phyloP scores from a whole-genome alignment of 2,329 filamentous ascomycete species.

The Cucurbitaria berberidis region DNA sequence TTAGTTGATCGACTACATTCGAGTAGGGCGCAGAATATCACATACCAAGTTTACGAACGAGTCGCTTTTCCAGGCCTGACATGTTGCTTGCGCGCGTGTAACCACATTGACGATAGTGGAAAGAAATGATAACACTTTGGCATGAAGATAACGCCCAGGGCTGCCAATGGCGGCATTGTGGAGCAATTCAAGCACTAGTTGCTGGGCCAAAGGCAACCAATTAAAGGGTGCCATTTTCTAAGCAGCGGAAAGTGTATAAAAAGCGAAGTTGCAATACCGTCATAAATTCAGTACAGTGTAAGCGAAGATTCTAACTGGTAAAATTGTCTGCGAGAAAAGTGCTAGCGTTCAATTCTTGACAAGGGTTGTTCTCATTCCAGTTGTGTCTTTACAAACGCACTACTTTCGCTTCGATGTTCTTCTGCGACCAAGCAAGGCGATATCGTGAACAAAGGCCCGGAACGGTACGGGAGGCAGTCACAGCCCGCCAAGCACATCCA shows the following conservation, averaged over 20 bases:
- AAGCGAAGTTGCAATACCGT: background rate
- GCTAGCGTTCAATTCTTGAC: background rate
- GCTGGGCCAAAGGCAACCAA: constrained; percentile 27
- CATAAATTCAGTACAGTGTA: too few relatives aligned
- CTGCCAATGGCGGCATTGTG: constrained; percentile 1
- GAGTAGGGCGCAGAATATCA: background rate
- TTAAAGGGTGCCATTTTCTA: constrained; percentile 19
- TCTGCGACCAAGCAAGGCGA: background rate
- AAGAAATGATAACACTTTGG: background rate
- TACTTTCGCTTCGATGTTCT: background rate
- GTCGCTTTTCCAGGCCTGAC: constrained; percentile 24
- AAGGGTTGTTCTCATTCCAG: background rate
- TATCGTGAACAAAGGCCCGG: background rate
- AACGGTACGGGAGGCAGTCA: background rate
- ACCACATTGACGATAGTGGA: background rate
- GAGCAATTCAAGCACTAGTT: constrained; percentile 7
- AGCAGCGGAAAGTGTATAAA: constrained; percentile 16
- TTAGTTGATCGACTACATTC: constrained; percentile 1
- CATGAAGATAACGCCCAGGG: background rate
- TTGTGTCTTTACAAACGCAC: background rate
- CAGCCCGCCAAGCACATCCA: background rate
- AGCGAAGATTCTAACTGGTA: too few relatives aligned
- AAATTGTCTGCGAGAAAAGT: background rate
- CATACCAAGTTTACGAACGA: constrained; percentile 37
- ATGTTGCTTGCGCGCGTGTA: constrained; percentile 14